Evolutionary conservation across 352 stramenopile species (phyloP).

Genomic region (Phytopythium ostracodes): DNA sequence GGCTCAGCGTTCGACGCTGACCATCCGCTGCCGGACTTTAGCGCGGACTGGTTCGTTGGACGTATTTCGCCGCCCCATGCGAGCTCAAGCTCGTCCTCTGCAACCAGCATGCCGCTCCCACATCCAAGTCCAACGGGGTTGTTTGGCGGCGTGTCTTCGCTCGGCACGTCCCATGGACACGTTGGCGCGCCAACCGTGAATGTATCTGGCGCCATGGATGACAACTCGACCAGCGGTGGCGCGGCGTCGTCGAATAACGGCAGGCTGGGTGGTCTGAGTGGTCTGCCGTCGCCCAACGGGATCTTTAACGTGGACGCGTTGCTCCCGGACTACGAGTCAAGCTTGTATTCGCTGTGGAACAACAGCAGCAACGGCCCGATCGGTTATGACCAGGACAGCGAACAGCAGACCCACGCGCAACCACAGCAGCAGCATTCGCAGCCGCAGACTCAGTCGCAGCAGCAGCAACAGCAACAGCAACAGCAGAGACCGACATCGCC

Average conservation of each 20-base stretch:
- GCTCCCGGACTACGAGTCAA: constrained; percentile 65
- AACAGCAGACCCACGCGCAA: constrained; percentile 18
- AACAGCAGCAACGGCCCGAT: constrained; percentile 26
- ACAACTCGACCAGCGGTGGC: background rate
- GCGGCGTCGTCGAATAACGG: background rate
- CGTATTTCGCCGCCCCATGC: constrained; percentile 15
- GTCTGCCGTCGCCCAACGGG: constrained; percentile 31
- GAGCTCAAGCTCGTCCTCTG: background rate
- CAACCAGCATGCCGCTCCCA: constrained; percentile 5
- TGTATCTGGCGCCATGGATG: constrained; percentile 12
- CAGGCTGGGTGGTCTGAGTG: constrained; percentile 3
- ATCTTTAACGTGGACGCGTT: constrained; percentile 59
- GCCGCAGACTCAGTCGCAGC: background rate
- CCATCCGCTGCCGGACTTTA: constrained; percentile 48
- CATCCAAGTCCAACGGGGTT: constrained; percentile 7
- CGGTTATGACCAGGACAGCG: constrained; percentile 46
- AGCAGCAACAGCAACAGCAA: background rate
- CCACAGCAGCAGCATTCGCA: constrained; percentile 11
- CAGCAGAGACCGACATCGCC: constrained; percentile 14
- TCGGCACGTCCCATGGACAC: background rate
- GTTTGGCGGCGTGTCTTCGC: constrained; percentile 2
- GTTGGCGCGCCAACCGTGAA: background rate
- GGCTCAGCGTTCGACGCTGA: constrained; percentile 30
- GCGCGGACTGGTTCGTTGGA: constrained; percentile 31
- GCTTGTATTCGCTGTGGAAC: constrained; percentile 72